Evolutionary conservation across 306 rosid genomes (phyloP).

Genomic region (Carpinus viminea): DNA sequence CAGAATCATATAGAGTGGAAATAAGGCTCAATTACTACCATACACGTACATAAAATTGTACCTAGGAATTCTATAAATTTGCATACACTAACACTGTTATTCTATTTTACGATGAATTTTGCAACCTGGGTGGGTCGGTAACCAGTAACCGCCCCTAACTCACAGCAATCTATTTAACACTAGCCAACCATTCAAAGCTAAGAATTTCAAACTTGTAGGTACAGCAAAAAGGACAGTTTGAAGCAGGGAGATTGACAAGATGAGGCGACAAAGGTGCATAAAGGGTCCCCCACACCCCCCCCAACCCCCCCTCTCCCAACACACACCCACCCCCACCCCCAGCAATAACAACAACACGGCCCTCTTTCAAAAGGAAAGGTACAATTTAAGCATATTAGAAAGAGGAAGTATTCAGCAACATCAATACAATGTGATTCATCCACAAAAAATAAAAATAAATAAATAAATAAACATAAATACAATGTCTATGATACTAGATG

Average conservation of each 20-base stretch:
- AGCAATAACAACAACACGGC: too few relatives aligned
- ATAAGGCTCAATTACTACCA: constrained; percentile 6
- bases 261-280: not conserved
- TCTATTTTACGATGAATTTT: too few relatives aligned
- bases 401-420: too few relatives aligned
- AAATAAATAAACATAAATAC: not conserved
- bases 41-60: not conserved
- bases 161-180: not conserved
- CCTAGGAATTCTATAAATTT: not conserved
- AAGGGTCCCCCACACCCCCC: not conserved
- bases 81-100: not conserved
- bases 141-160: too few relatives aligned
- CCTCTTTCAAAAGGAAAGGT: too few relatives aligned
- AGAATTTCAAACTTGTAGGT: not conserved
- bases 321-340: not conserved
- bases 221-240: not conserved
- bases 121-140: too few relatives aligned
- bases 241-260: not conserved
- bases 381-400: too few relatives aligned
- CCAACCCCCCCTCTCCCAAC: not conserved
- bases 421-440: too few relatives aligned
- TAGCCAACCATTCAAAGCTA: not conserved
- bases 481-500: not conserved
- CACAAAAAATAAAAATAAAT: too few relatives aligned
- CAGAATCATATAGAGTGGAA: constrained; percentile 11